Base-by-base conservation (phyloP, 805 yeast genomes). In the Maudiozyma pseudohumilis region DNA sequence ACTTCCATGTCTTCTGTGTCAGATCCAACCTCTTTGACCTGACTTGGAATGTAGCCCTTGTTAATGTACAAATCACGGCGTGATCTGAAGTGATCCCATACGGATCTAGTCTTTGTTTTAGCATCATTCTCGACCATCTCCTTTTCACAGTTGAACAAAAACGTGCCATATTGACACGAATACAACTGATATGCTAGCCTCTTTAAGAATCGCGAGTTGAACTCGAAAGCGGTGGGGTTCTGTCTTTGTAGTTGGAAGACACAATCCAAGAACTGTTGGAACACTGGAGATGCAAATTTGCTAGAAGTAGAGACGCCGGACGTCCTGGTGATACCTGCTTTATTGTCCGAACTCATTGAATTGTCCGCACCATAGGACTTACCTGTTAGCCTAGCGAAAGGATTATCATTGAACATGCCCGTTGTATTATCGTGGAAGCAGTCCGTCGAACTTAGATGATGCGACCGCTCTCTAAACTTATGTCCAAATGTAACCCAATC, bases 401-500 rank as follows among this genome's bases (percentile, higher is more conserved):
- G 32, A 19, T 29, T 29, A 19, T 29, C 32, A 19, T 29, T 29
- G 10, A 29, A 29, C 9, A 29, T 12, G 6, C 23, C 15, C 9
- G 29, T 22, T 40, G 60, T 53, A 35, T 57, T 56, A 45, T 70
- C 70, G 33, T 65, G 66, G 43, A 72, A 72, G 34, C 64, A 63
- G 9, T 69, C 68, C 33, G 72, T 78, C 21, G 70, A 61, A 38
- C 70, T 69, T 17, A 88, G 68, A 57, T 82, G 88, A 25, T 92
- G 95, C 17, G 77, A 76, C 43, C 98, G 64, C 45, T 86, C 92
- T 38, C 75, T 73, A 54, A 89, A 92, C 47, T 86, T 72, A 62
- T 87, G 95, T 0, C 98, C 98, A 64, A 89, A 89, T 32, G 95
- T 75, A 2, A 85, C 66, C 97, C 97, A 92, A 45, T 92, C 98